phyloP scores from a whole-genome alignment of 768 basidiomycete genomes.

The Hydnum rufescens region DNA sequence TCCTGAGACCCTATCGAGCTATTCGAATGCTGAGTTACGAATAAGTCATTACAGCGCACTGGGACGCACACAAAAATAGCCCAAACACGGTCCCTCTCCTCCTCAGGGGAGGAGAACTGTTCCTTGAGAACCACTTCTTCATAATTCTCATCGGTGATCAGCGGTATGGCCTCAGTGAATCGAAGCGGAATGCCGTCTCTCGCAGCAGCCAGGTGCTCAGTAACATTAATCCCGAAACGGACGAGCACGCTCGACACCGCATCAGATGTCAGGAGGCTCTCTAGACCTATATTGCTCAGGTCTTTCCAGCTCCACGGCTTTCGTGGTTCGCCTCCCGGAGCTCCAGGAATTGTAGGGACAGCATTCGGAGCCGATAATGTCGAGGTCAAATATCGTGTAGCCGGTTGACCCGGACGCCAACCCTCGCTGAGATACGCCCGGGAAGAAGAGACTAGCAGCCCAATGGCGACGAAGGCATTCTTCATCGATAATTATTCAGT shows the following conservation, averaged over 20 bases:
- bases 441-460: too few species aligned
- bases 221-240: constrained; percentile 28
- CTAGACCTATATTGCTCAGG: constrained; percentile 9
- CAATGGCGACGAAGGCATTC: too few species aligned
- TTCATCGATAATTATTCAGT: too few species aligned
- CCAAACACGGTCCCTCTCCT: constrained; percentile 50
- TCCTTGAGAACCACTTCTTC: constrained; percentile 54
- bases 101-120: constrained; percentile 29
- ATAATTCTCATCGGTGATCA: constrained; percentile 73
- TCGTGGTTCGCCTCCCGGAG: constrained; percentile 11
- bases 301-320: constrained; percentile 14
- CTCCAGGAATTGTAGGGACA: background rate
- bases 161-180: constrained; percentile 57
- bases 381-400: constrained; percentile 15
- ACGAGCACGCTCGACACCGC: constrained; percentile 34
- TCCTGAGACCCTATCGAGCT: constrained; percentile 13
- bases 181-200: constrained; percentile 16
- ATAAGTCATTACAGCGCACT: background rate
- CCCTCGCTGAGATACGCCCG: constrained; percentile 48
- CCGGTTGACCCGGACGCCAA: constrained; percentile 59
- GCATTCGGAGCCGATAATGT: constrained; percentile 13
- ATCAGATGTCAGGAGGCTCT: constrained; percentile 26
- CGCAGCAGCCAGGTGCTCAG: constrained; percentile 27
- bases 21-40: background rate
- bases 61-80: constrained; percentile 48